Percentiles rank a stretch among this genome's conserved stretches.
Conservation (phyloP, 129 eudicot species). For the Deinandra increscens region DNA sequence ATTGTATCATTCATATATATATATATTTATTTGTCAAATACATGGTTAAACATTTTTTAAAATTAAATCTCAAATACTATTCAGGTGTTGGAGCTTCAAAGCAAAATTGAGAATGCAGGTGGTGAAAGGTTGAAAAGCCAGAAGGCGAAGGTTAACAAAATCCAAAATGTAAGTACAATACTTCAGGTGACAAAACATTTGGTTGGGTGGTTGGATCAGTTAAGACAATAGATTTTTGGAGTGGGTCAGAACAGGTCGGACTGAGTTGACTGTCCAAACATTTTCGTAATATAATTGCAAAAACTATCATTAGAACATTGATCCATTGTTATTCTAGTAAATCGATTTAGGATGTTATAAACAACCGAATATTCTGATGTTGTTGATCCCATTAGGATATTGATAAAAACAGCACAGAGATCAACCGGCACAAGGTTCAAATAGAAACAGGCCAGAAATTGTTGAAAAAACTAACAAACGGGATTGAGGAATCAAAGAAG, state of each 20-base stretch:
- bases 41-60: too few relatives aligned
- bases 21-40: too few relatives aligned
- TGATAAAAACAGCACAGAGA: constrained; percentile 75
- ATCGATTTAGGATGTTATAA: not conserved
- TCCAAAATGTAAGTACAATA: constrained; percentile 70
- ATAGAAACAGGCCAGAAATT: constrained; percentile 80
- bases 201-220: not conserved
- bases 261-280: not conserved
- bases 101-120: constrained; percentile 91
- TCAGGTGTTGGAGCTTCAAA: constrained; percentile 86
- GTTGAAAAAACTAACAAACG: constrained; percentile 68
- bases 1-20: too few relatives aligned
- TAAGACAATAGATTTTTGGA: not conserved
- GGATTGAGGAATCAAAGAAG: constrained; percentile 75
- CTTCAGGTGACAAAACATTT: not conserved
- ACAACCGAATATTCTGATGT: constrained; percentile 8
- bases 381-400: constrained; percentile 61
- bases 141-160: constrained; percentile 64
- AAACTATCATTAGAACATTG: not conserved
- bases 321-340: too few relatives aligned
- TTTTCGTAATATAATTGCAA: not conserved
- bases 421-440: constrained; percentile 86
- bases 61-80: not conserved
- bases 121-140: constrained; percentile 82
- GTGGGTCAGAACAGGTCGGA: not conserved